Conservation (phyloP, 352 stramenopile genomes). For the Globisporangium cylindrosporum region DNA sequence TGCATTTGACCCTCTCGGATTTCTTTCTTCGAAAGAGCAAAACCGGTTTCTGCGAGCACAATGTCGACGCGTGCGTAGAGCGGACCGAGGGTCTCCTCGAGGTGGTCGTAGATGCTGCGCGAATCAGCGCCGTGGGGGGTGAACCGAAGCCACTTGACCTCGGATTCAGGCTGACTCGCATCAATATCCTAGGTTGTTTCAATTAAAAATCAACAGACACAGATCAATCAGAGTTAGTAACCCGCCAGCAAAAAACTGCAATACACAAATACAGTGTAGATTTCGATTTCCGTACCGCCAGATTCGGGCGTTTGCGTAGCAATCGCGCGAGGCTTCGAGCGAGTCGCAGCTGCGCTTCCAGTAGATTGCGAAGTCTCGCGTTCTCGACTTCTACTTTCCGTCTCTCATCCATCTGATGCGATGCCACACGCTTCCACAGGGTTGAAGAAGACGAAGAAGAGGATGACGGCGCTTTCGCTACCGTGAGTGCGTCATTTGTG, state of each 20-base stretch:
- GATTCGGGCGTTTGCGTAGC: conserved; percentile 5
- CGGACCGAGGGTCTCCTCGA: neutral
- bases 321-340: neutral
- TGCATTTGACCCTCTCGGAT: neutral
- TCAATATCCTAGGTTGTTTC: neutral
- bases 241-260: neutral
- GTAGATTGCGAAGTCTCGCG: neutral
- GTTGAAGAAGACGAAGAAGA: neutral
- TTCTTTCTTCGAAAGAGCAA: neutral
- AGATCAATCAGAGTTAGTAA: neutral
- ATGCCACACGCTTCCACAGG: conserved; percentile 6
- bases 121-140: neutral
- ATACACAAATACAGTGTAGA: neutral
- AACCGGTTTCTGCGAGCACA: neutral
- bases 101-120: neutral
- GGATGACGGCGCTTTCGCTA: neutral
- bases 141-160: neutral
- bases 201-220: neutral
- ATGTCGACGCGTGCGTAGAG: neutral
- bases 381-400: conserved; percentile 6
- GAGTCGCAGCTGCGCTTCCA: conserved; percentile 1
- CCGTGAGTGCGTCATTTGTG: neutral
- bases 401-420: conserved; percentile 4
- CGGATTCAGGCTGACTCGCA: neutral
- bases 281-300: neutral